Percentiles rank a stretch among this genome's conserved stretches.
Conservation (phyloP, 768 basidiomycete genomes). For the Sporobolomyces phaffii region DNA sequence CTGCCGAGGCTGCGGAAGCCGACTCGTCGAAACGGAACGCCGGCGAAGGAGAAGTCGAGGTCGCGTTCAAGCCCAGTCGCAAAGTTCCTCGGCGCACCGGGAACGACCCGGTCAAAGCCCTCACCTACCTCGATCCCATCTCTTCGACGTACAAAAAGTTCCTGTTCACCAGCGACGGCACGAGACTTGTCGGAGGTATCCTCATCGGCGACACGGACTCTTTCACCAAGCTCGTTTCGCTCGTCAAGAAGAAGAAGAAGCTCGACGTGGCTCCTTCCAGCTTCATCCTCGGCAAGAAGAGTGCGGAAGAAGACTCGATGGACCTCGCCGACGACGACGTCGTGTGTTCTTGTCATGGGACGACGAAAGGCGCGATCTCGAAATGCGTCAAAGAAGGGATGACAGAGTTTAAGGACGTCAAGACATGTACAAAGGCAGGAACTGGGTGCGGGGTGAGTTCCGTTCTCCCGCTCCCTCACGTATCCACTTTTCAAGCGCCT, state of each 20-base stretch:
- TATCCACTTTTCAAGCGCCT: no score
- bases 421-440: constrained; percentile 63
- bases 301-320: constrained; percentile 57
- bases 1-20: constrained; percentile 10
- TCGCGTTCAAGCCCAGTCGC: constrained; percentile 21
- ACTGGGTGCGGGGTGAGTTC: constrained; percentile 49
- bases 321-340: constrained; percentile 68
- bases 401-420: constrained; percentile 55
- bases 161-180: constrained; percentile 65
- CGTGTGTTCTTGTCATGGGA: constrained; percentile 63
- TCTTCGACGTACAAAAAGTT: constrained; percentile 66
- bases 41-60: constrained; percentile 18
- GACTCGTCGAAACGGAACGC: not conserved
- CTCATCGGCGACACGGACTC: constrained; percentile 70
- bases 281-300: constrained; percentile 58
- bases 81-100: constrained; percentile 42
- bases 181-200: constrained; percentile 67
- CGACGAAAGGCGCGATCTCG: constrained; percentile 55
- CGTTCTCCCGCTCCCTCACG: not conserved
- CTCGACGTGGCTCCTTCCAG: constrained; percentile 61
- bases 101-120: constrained; percentile 54
- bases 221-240: constrained; percentile 62
- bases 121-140: constrained; percentile 69
- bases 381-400: constrained; percentile 54
- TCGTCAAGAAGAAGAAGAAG: constrained; percentile 69